Percentiles rank a stretch among this genome's conserved stretches.
These are phyloP conservation scores for Butyriboletus loyo DNA, from an alignment of 768 basidiomycete species.

Conservation along the genomic window DNA sequence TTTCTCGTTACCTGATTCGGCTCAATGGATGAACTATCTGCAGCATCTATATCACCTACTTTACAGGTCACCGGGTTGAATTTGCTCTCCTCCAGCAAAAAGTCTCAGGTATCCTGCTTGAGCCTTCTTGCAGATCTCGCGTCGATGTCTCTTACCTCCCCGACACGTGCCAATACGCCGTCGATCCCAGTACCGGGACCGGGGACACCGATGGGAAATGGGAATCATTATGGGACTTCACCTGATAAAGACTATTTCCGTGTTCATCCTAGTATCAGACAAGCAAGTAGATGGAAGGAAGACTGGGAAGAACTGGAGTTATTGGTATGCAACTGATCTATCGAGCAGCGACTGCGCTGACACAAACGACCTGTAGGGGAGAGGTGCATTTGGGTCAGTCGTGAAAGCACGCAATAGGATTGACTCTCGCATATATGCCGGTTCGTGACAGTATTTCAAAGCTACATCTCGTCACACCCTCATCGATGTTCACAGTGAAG, in stretches of 20 bases:
- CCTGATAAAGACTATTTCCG: conserved; percentile 68
- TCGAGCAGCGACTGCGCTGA: background rate
- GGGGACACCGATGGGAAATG: conserved; percentile 49
- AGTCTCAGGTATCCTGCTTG: conserved; percentile 53
- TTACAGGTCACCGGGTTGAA: conserved; percentile 50
- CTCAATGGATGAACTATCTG: background rate
- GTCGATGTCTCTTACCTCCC: conserved; percentile 34
- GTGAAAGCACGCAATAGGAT: conserved; percentile 91
- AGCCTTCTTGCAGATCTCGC: conserved; percentile 58
- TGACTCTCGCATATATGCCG: conserved; percentile 81
- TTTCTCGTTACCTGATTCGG: background rate
- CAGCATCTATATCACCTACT: conserved; percentile 52
- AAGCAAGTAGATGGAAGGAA: conserved; percentile 81
- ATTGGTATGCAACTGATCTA: conserved; percentile 42
- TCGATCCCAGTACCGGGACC: conserved; percentile 27
- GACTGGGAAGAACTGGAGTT: conserved; percentile 94
- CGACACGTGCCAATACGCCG: conserved; percentile 13
- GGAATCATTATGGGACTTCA: conserved; percentile 41
- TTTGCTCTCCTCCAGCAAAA: conserved; percentile 62
- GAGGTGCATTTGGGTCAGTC: conserved; percentile 90
- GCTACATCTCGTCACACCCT: background rate
- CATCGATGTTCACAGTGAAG: conserved; percentile 54
- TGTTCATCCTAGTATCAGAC: conserved; percentile 37
- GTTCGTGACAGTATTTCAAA: conserved; percentile 33
- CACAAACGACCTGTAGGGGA: conserved; percentile 49